phyloP scores from a whole-genome alignment of 306 rosid species.

The Cotoneaster glaucophyllus region DNA sequence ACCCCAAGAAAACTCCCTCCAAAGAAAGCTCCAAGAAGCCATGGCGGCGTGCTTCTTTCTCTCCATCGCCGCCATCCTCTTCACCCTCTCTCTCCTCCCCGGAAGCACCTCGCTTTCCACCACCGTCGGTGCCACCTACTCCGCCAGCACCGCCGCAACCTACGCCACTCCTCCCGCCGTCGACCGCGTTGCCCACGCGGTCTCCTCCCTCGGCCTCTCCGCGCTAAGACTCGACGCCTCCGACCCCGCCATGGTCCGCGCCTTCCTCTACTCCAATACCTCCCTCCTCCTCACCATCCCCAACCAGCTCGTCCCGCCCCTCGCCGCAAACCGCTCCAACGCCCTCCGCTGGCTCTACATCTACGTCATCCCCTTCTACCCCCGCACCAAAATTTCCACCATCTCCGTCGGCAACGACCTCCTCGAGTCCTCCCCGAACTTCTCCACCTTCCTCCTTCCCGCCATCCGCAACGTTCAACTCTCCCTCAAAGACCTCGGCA shows the following conservation, averaged over 20 bases:
- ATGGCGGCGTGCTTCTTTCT: conserved; percentile 15
- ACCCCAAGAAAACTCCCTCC: conserved; percentile 9
- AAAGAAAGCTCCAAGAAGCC: background rate
- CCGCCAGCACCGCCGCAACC: conserved; percentile 6
- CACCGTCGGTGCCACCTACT: conserved; percentile 51
- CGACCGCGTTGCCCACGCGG: conserved; percentile 21
- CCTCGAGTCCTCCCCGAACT: conserved; percentile 32
- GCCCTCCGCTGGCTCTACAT: conserved; percentile 63
- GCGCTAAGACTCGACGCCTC: conserved; percentile 58
- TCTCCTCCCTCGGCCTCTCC: conserved; percentile 30
- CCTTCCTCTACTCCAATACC: conserved; percentile 65
- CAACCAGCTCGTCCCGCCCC: conserved; percentile 41
- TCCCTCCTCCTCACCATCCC: conserved; percentile 67
- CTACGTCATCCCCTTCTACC: conserved; percentile 77
- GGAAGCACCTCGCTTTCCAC: conserved; percentile 36
- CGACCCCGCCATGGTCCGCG: conserved; percentile 45
- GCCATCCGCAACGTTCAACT: conserved; percentile 61
- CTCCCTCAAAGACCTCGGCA: conserved; percentile 66
- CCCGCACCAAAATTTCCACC: conserved; percentile 64
- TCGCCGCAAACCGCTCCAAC: conserved; percentile 62
- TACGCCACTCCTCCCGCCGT: conserved; percentile 1
- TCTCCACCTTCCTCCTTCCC: conserved; percentile 38
- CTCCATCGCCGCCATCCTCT: conserved; percentile 24
- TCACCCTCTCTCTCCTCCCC: conserved; percentile 25
- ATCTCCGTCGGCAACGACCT: conserved; percentile 81